phyloP scores from a whole-genome alignment of 2,329 filamentous ascomycete species.

The Cercospora sp. region DNA sequence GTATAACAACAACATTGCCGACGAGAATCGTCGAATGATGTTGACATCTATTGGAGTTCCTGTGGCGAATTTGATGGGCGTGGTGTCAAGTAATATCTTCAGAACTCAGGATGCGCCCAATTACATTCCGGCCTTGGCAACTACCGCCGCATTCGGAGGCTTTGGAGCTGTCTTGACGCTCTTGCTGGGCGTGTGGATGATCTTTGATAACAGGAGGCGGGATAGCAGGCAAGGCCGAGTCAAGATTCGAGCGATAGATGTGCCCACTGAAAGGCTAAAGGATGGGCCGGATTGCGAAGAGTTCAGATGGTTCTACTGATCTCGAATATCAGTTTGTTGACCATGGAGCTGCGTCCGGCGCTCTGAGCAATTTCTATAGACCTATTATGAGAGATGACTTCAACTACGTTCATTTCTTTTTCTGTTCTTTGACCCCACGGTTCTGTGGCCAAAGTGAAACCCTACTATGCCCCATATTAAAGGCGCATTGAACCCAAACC shows the following conservation, averaged over 20 bases:
- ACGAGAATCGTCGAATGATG: constrained; percentile 70
- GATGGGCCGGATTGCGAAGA: constrained; percentile 47
- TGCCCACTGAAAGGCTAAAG: constrained; percentile 48
- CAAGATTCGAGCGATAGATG: constrained; percentile 54
- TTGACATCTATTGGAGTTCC: constrained; percentile 73
- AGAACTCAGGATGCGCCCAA: constrained; percentile 62
- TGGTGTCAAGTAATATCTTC: constrained; percentile 70
- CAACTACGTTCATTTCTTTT: too few species aligned
- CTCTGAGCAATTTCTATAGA: too few species aligned
- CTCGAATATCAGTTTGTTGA: background rate
- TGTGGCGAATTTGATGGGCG: constrained; percentile 73
- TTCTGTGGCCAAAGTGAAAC: too few species aligned
- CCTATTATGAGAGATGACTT: too few species aligned
- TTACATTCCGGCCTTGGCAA: constrained; percentile 66
- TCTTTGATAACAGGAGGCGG: constrained; percentile 62
- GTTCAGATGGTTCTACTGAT: constrained; percentile 47
- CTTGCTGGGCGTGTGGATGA: constrained; percentile 63
- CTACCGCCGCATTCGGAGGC: constrained; percentile 64
- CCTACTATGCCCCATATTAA: background rate
- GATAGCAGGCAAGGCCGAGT: constrained; percentile 56
- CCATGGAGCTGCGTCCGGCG: background rate
- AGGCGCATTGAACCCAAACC: constrained; percentile 10
- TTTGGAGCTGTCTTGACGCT: constrained; percentile 57
- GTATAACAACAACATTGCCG: constrained; percentile 82
- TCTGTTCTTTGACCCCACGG: too few species aligned